Evolutionary conservation across 176 grass and related monocot genomes (phyloP).

Genomic region (Saccharum spontaneum): DNA sequence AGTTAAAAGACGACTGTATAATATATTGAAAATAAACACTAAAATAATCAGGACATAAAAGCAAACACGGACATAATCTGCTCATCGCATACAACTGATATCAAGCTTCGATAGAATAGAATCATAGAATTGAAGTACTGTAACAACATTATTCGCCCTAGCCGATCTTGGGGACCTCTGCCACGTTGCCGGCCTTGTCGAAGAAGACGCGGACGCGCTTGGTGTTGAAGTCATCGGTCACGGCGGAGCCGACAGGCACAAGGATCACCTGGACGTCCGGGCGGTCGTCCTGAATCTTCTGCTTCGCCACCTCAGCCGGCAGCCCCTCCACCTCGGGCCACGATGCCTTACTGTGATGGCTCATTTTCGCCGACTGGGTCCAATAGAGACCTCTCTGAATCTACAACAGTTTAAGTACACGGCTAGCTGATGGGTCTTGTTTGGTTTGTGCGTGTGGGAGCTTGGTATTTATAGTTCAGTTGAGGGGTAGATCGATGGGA

Average conservation of each 20-base stretch:
- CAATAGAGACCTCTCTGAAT: no score
- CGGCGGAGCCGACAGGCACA: neutral
- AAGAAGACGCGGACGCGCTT: slow-evolving; percentile 40
- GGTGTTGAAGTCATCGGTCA: neutral
- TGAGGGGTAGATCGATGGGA: no score
- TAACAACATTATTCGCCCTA: neutral
- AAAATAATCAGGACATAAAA: no score
- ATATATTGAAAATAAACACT: no score
- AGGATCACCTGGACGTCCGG: slow-evolving; percentile 21
- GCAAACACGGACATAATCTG: no score
- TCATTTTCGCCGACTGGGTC: neutral
- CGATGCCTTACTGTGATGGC: slow-evolving; percentile 5
- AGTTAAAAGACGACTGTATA: no score
- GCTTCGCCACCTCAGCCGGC: slow-evolving; percentile 28
- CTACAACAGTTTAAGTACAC: no score
- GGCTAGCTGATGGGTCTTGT: no score
- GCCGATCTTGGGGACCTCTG: slow-evolving; percentile 8
- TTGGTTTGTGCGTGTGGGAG: neutral
- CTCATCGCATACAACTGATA: no score
- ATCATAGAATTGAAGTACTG: no score
- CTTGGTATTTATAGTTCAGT: neutral
- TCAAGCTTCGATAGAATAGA: no score
- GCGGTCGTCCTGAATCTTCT: slow-evolving; percentile 23
- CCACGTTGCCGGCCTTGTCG: neutral
- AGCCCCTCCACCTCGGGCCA: slow-evolving; percentile 39